Evolutionary conservation across 1,284 basidiomycete genomes (phyloP).

Genomic region (Sporisorium exsertum): DNA sequence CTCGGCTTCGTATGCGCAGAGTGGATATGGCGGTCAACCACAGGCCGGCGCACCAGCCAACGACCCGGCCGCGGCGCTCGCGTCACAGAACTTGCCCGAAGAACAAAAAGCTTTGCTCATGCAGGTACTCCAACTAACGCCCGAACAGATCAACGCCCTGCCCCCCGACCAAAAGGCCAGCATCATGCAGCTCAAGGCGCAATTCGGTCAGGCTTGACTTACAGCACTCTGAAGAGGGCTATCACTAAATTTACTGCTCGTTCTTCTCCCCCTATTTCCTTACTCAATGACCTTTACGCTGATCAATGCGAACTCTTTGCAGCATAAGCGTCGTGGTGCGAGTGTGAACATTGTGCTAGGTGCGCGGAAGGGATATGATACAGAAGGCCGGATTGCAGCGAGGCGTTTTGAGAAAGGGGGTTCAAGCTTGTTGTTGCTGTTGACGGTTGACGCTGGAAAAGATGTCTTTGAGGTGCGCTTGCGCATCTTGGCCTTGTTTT

Average conservation of each 20-base stretch:
- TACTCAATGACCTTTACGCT: not conserved
- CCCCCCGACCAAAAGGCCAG: constrained; percentile 84
- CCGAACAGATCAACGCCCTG: constrained; percentile 86
- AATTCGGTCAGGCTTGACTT: constrained; percentile 59
- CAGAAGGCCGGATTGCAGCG: not conserved
- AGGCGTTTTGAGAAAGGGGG: not conserved
- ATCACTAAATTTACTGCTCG: not conserved
- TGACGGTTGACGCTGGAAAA: constrained; percentile 45
- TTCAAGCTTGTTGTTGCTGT: constrained; percentile 15
- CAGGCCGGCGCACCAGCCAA: constrained; percentile 29
- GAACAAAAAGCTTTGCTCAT: constrained; percentile 62
- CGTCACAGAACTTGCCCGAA: constrained; percentile 55
- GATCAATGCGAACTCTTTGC: not conserved
- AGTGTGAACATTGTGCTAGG: too few relatives aligned
- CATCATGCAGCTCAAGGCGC: constrained; percentile 76
- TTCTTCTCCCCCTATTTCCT: not conserved
- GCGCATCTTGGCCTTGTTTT: constrained; percentile 47
- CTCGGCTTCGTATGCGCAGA: constrained; percentile 32
- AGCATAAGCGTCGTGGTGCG: too few relatives aligned
- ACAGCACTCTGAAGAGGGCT: not conserved
- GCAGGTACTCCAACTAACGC: constrained; percentile 86
- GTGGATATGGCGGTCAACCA: constrained; percentile 21
- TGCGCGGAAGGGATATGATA: not conserved
- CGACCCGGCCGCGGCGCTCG: constrained; percentile 45
- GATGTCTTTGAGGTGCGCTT: constrained; percentile 52